Evolutionary conservation across 805 yeast species (phyloP).

Genomic region (Candida patagonica): DNA sequence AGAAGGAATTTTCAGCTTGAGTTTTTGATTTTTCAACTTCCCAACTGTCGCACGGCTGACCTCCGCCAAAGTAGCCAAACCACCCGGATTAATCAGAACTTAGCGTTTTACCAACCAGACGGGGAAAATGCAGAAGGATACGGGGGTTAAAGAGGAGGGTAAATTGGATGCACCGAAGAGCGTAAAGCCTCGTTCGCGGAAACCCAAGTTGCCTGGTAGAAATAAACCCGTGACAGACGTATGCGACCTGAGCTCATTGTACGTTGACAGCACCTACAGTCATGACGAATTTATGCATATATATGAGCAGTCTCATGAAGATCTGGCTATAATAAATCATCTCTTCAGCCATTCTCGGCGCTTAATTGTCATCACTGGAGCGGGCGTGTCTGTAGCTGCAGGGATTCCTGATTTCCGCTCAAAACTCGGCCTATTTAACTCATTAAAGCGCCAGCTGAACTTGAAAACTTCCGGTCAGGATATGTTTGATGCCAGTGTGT

Average conservation of each 20-base stretch:
- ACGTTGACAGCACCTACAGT: neutral
- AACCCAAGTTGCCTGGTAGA: constrained; percentile 13
- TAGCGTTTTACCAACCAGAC: too few species aligned
- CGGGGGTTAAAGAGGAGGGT: too few species aligned
- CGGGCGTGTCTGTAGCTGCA: constrained; percentile 83
- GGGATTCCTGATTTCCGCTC: constrained; percentile 89
- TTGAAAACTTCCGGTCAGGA: constrained; percentile 50
- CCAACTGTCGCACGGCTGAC: constrained; percentile 2
- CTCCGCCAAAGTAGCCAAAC: too few species aligned
- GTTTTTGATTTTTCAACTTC: neutral
- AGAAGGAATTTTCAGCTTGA: too few species aligned
- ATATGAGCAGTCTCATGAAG: constrained; percentile 6
- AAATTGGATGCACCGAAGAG: too few species aligned
- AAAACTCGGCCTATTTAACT: constrained; percentile 57
- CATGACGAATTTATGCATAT: constrained; percentile 5
- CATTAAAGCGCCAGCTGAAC: constrained; percentile 30
- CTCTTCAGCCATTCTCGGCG: constrained; percentile 47
- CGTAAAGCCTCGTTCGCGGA: constrained; percentile 6
- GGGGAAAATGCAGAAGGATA: too few species aligned
- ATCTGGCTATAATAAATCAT: constrained; percentile 40
- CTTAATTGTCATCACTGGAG: constrained; percentile 69
- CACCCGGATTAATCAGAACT: too few species aligned
- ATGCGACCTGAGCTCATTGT: constrained; percentile 8
- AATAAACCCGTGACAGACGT: constrained; percentile 3
- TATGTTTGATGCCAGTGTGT: constrained; percentile 63